These are phyloP conservation scores for Myrica gale DNA, from an alignment of 306 rosid genomes.

Conservation along the genomic window DNA sequence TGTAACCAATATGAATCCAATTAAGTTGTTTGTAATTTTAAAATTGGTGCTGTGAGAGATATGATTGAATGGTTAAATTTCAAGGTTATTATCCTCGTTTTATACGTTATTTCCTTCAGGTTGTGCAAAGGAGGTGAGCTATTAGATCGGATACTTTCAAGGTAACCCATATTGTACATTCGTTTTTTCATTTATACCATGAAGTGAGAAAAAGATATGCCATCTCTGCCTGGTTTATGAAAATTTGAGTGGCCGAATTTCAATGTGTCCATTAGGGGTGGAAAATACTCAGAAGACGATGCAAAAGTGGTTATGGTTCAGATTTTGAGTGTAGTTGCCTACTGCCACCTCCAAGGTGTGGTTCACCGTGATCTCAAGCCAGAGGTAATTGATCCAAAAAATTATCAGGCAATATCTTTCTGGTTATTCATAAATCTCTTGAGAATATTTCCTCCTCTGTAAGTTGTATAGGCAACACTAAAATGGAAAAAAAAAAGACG, in stretches of 20 bases:
- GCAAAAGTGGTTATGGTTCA: conserved; percentile 57
- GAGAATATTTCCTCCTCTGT: background rate
- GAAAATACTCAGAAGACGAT: conserved; percentile 64
- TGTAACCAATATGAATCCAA: background rate
- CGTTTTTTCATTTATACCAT: conserved; percentile 8
- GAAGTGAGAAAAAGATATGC: conserved; percentile 19
- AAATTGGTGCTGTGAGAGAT: conserved; percentile 1
- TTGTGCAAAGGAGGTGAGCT: conserved; percentile 89
- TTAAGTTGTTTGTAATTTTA: background rate
- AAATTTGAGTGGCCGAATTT: conserved; percentile 23
- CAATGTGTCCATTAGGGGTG: conserved; percentile 56
- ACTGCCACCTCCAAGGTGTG: conserved; percentile 64
- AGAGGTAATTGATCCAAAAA: conserved; percentile 55
- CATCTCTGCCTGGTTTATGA: conserved; percentile 11
- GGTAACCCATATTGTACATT: conserved; percentile 40
- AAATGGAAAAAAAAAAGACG: background rate
- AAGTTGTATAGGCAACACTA: background rate
- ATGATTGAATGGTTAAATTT: conserved; percentile 7
- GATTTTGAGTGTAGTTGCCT: conserved; percentile 57
- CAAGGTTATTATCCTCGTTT: conserved; percentile 20
- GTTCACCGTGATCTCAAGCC: conserved; percentile 68
- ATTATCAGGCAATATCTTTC: conserved; percentile 8
- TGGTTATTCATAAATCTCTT: background rate
- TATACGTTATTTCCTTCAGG: conserved; percentile 45
- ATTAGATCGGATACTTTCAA: conserved; percentile 81